Conservation (phyloP, 2,329 filamentous ascomycete species). For the Diaporthe sp. region DNA sequence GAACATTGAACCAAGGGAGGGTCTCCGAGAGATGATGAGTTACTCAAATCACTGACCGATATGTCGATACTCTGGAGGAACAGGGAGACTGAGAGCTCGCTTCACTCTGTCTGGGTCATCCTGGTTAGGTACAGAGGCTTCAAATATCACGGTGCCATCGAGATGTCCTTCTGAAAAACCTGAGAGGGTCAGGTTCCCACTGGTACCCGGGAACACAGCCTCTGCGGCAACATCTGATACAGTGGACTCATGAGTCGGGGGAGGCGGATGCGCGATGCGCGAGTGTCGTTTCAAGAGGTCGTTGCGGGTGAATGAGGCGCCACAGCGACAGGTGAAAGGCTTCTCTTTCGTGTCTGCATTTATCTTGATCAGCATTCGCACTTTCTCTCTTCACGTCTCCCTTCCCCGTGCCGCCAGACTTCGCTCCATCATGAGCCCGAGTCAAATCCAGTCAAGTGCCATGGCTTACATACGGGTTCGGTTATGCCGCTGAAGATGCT, state of each 20-base stretch:
- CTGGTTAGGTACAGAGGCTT: background rate
- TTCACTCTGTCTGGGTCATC: background rate
- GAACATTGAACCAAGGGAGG: background rate
- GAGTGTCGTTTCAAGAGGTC: conserved; percentile 8
- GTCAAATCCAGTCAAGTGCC: background rate
- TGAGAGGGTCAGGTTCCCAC: background rate
- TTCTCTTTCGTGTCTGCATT: background rate
- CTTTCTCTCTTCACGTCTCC: no score
- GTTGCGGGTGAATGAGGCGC: background rate
- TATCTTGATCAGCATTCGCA: background rate
- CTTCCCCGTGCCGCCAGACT: no score
- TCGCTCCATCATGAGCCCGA: no score
- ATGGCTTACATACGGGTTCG: background rate
- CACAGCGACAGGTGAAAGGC: background rate
- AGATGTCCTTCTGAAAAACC: background rate
- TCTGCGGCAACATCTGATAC: background rate
- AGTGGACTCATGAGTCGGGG: background rate
- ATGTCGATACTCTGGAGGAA: conserved; percentile 3
- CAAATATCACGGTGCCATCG: background rate
- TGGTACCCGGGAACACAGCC: background rate
- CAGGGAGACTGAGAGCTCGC: background rate
- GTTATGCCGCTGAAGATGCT: conserved; percentile 4
- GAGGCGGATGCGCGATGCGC: background rate
- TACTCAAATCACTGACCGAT: background rate
- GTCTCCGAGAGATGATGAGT: background rate